phyloP scores from a whole-genome alignment of 371 early-diverging fungal genomes.

The Coemansia sp. region DNA sequence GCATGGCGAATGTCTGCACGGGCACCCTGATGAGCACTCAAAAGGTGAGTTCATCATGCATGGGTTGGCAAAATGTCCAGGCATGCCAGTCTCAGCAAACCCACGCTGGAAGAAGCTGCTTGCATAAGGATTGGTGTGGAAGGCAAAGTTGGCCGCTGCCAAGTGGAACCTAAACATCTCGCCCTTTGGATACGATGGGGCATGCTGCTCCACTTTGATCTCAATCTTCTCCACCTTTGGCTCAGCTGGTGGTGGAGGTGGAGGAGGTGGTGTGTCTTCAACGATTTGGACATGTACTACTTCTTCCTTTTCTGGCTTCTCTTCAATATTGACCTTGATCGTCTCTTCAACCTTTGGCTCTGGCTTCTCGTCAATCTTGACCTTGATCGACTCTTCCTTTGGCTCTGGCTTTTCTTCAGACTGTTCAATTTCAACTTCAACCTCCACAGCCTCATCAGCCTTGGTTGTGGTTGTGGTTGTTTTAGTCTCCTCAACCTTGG shows the following conservation, averaged over 20 bases:
- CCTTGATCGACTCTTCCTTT: constrained; percentile 9
- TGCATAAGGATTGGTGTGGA: constrained; percentile 37
- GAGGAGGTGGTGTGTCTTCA: constrained; percentile 1
- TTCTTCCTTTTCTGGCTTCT: constrained; percentile 6
- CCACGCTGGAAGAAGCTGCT: constrained; percentile 44
- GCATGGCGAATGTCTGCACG: constrained; percentile 21
- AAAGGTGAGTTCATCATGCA: constrained; percentile 43
- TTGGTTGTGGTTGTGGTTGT: background rate
- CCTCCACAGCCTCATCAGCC: constrained; percentile 10
- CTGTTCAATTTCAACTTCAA: background rate
- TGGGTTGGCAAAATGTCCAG: constrained; percentile 27
- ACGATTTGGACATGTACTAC: background rate
- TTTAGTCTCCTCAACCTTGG: constrained; percentile 5
- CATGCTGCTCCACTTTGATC: background rate
- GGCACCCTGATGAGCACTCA: constrained; percentile 15
- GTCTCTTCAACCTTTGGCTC: constrained; percentile 9
- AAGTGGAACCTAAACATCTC: constrained; percentile 31
- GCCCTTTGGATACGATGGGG: constrained; percentile 5
- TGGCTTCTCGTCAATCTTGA: constrained; percentile 14
- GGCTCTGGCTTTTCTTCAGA: background rate
- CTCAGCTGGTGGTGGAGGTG: constrained; percentile 2
- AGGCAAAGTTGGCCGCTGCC: constrained; percentile 33
- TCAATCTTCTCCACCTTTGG: constrained; percentile 8
- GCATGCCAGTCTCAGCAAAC: constrained; percentile 43
- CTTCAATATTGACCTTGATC: constrained; percentile 20